phyloP scores from a whole-genome alignment of 2,329 filamentous ascomycete species.

The Paraphoma chrysanthemicola region DNA sequence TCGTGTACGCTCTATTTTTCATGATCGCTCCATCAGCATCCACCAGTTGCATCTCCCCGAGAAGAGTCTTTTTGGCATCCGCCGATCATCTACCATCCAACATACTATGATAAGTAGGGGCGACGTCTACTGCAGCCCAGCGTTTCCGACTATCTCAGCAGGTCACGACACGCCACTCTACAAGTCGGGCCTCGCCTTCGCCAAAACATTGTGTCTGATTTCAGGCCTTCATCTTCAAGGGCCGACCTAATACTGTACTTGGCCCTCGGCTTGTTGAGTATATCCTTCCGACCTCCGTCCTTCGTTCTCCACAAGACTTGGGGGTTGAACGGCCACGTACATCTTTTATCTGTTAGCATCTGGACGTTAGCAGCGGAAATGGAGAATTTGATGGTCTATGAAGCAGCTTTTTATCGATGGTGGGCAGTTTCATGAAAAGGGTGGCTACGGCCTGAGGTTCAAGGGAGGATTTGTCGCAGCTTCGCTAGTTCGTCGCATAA shows the following conservation, averaged over 20 bases:
- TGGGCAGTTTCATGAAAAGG: slow-evolving; percentile 25
- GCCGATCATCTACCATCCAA: slow-evolving; percentile 15
- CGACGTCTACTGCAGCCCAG: slow-evolving; percentile 13
- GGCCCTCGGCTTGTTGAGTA: slow-evolving; percentile 19
- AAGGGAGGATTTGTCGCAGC: slow-evolving; percentile 33
- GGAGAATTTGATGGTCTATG: slow-evolving; percentile 34
- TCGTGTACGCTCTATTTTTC: slow-evolving; percentile 40
- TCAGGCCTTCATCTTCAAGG: slow-evolving; percentile 16
- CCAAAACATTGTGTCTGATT: slow-evolving; percentile 24
- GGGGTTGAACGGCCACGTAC: slow-evolving; percentile 20
- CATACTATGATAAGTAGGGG: slow-evolving; percentile 13
- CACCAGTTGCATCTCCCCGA: slow-evolving; percentile 26
- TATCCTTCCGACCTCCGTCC: slow-evolving; percentile 27
- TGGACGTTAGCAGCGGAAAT: slow-evolving; percentile 18
- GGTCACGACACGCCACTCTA: slow-evolving; percentile 9
- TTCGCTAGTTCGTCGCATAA: slow-evolving; percentile 35
- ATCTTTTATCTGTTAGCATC: slow-evolving; percentile 39
- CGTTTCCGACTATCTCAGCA: slow-evolving; percentile 17
- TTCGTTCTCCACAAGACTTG: slow-evolving; percentile 14
- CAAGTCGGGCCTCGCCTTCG: slow-evolving; percentile 1
- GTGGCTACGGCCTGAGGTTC: slow-evolving; percentile 20
- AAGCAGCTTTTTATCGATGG: slow-evolving; percentile 36
- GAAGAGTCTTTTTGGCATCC: slow-evolving; percentile 23
- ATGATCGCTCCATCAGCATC: slow-evolving; percentile 35
- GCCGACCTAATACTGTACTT: slow-evolving; percentile 29